Evolutionary conservation across 2,329 filamentous ascomycete genomes (phyloP), one percentile per base, ranked within the genome.

Genomic region (Trichoderma asperellum): DNA sequence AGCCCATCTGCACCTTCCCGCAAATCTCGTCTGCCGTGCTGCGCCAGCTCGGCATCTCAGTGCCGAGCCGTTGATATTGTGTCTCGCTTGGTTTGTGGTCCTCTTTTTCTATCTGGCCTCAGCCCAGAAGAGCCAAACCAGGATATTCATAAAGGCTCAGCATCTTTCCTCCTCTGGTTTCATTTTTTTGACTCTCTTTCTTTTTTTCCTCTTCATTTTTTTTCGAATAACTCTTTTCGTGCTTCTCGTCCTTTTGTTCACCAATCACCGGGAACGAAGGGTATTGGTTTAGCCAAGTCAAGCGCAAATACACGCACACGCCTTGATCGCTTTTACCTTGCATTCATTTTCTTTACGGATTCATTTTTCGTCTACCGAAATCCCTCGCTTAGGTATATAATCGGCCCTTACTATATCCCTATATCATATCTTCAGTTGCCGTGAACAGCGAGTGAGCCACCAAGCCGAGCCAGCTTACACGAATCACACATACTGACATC

Each of bases 31-130:
- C 70, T 65, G 61, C 70, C 71, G 72, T 73, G 71, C 55, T 66
- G 61, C 72, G 65, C 70, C 56, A 72, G 70, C 60, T 69, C 72
- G 72, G 72, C 72, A 73, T 71, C 66, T 73, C 71, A 66, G 40
- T 73, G 72, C 72, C 71, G 72, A 57, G 24, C 52, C 55, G 34
- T 53, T 43, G 43, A 37, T 63, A 56, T 37, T 35, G 53, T 66
- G 62, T 66, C 52, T 66, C 57, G 53, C 47, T 11, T 12, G 47
- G 47, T 24, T 49, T 3, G 40, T 10, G 40, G 40, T n/a, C 40
- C 43, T 47, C 14, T 61, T 68, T 43, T 29, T 12, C 40, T 58
- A 8, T 4, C 16, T 11, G n/a, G 6, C 34, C 60, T 69, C 40
- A 43, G 21, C 37, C 14, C 12, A 49, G 53, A 57, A 6, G 14